Evolutionary conservation across 768 basidiomycete species (phyloP), one percentile per base, ranked within the genome.

Genomic region (Auriscalpium vulgare): DNA sequence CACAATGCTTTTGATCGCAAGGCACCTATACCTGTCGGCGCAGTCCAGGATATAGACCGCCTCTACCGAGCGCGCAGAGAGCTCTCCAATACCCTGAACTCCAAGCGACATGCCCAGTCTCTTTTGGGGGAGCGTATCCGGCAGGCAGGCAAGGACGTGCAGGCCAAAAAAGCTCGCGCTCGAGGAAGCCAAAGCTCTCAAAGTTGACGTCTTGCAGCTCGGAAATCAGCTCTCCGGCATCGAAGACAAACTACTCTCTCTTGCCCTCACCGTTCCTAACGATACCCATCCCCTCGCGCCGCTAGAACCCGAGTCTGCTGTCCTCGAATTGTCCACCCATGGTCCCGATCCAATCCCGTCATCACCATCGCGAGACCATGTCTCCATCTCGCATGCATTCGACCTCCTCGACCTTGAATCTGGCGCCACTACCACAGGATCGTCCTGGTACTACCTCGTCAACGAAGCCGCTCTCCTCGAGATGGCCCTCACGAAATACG

Each of bases 361-460:
- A 13, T 68, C 76, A 47, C 65, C 75, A 0, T 67, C 75, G 57
- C 78, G 91, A 52, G 91, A 95, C 72, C 94, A 97, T 69, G 78
- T 93, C 47, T 63, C 78, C 3, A 74, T 94, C 40, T 82, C 81
- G 19, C 76, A 78, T 16, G 77, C 79, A 44, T 77, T 91, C 55
- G 81, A 79, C 19, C 72, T 92, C 14, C 69, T 95, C 34, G 88
- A 97, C 70, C 76, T 91, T 9, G 88, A 93, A 62, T 82, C 87
- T 14, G 93, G 79, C 1, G 78, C 91, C 4, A 77, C 78, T 10
- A 84, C 90, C 11, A 86, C 93, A 0, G 97, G 97, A 13, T 80
- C 84, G 0, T 91, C 91, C 7, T 99, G 95, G 94, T 94, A 94
- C 63, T 97, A 90, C 69, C 78, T 98, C 37, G 76, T 79, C 43